These are phyloP conservation scores for Candolleomyces eurysporus DNA, from an alignment of 768 basidiomycete species.

Conservation along the genomic window DNA sequence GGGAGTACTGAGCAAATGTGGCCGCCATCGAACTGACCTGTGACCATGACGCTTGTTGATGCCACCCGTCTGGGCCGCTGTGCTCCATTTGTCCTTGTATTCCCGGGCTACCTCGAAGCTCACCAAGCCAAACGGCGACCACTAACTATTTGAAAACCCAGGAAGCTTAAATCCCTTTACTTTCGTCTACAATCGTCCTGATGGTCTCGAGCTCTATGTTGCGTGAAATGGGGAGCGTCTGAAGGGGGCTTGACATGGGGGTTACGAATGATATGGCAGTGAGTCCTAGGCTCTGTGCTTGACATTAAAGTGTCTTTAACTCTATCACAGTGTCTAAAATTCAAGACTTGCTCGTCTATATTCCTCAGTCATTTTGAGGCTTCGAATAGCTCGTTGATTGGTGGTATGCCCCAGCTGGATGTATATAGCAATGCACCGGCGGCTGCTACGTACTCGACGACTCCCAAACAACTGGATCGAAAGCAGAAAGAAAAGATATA, in stretches of 20 bases:
- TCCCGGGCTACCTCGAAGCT: too few relatives aligned
- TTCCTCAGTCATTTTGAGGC: constrained; percentile 95
- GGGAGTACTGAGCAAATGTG: too few relatives aligned
- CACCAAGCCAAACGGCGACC: too few relatives aligned
- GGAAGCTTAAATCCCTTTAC: constrained; percentile 39
- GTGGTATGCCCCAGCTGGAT: constrained; percentile 22
- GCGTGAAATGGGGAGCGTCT: constrained; percentile 85
- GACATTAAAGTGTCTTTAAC: too few relatives aligned
- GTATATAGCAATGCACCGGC: constrained; percentile 13
- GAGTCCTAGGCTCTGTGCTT: constrained; percentile 25
- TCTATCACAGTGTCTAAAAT: constrained; percentile 79
- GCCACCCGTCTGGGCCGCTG: too few relatives aligned
- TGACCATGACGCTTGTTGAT: too few relatives aligned
- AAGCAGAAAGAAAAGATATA: constrained; percentile 76
- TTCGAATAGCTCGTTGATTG: too few relatives aligned
- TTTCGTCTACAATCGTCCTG: constrained; percentile 3
- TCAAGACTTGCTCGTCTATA: constrained; percentile 92
- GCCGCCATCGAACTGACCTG: too few relatives aligned
- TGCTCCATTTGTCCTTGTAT: too few relatives aligned
- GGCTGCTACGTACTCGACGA: constrained; percentile 25
- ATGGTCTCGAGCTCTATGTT: constrained; percentile 69
- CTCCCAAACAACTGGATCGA: constrained; percentile 5
- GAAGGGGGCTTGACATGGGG: constrained; percentile 89
- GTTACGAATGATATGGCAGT: constrained; percentile 91
- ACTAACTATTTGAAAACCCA: neutral